Percentiles rank a stretch among this genome's conserved stretches.
Conservation (phyloP, 495 filamentous ascomycete genomes). For the Penicillium silybi region DNA sequence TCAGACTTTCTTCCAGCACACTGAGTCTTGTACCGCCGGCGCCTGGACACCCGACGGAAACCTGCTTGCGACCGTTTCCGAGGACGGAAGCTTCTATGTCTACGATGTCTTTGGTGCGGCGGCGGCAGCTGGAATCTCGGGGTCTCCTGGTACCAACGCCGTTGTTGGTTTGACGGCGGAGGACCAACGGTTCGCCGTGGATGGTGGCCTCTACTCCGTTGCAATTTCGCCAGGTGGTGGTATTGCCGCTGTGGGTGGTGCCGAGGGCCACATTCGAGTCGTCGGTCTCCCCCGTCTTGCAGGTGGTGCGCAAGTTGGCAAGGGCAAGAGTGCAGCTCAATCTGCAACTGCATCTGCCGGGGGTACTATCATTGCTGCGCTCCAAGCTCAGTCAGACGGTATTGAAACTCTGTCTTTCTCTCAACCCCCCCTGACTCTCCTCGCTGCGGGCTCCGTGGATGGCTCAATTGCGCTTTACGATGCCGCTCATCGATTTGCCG, state of each 20-base stretch:
- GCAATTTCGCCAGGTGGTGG: slow-evolving; percentile 72
- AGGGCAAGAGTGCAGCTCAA: slow-evolving; percentile 34
- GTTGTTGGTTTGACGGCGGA: slow-evolving; percentile 75
- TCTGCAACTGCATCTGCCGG: slow-evolving; percentile 55
- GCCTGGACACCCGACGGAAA: slow-evolving; percentile 87
- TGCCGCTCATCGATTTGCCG: slow-evolving; percentile 73
- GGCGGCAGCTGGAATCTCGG: slow-evolving; percentile 66
- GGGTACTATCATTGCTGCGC: slow-evolving; percentile 71
- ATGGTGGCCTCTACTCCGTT: slow-evolving; percentile 85
- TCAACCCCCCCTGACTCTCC: slow-evolving; percentile 64
- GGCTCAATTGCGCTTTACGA: slow-evolving; percentile 88
- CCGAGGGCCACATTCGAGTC: slow-evolving; percentile 75
- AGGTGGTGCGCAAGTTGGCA: slow-evolving; percentile 27
- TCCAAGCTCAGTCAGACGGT: slow-evolving; percentile 69
- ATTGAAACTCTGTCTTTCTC: slow-evolving; percentile 87
- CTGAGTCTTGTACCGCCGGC: slow-evolving; percentile 80
- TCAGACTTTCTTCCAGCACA: slow-evolving; percentile 89
- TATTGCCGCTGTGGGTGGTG: slow-evolving; percentile 83
- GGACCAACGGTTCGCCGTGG: slow-evolving; percentile 87
- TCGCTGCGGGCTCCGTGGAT: slow-evolving; percentile 88
- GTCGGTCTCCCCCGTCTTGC: slow-evolving; percentile 75
- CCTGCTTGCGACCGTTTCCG: slow-evolving; percentile 82
- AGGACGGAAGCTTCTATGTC: slow-evolving; percentile 85
- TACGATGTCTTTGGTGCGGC: slow-evolving; percentile 89
- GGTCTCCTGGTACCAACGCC: slow-evolving; percentile 61